Conservation (phyloP, 768 basidiomycete genomes). For the Mycena capillaripes region DNA sequence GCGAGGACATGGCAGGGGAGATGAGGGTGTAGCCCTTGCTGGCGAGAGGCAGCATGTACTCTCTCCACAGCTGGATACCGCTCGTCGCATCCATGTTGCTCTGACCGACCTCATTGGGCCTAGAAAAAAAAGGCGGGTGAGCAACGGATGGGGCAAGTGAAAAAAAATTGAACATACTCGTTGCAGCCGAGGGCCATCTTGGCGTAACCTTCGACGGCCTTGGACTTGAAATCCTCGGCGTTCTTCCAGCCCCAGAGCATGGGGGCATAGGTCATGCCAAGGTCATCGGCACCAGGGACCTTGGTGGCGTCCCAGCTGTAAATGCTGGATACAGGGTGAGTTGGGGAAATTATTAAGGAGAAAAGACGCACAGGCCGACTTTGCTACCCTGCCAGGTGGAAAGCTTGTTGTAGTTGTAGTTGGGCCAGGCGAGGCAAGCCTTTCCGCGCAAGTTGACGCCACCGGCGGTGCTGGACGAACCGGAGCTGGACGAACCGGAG, state of each 20-base stretch:
- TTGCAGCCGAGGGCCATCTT: slow-evolving; percentile 72
- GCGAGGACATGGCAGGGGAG: slow-evolving; percentile 78
- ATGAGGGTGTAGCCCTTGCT: slow-evolving; percentile 68
- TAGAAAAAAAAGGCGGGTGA: slow-evolving; percentile 45
- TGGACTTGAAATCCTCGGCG: slow-evolving; percentile 58
- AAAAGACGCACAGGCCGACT: slow-evolving; percentile 57
- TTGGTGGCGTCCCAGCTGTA: slow-evolving; percentile 78
- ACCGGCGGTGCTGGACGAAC: slow-evolving; percentile 18
- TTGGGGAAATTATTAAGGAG: background rate
- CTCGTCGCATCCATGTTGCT: slow-evolving; percentile 67
- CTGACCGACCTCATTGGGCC: slow-evolving; percentile 78
- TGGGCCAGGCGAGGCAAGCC: slow-evolving; percentile 77
- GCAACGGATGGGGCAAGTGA: background rate
- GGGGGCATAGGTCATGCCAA: slow-evolving; percentile 69
- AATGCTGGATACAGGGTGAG: slow-evolving; percentile 47
- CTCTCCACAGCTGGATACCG: slow-evolving; percentile 70
- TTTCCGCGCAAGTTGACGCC: slow-evolving; percentile 40
- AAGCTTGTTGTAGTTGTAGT: slow-evolving; percentile 64
- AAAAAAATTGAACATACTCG: slow-evolving; percentile 66
- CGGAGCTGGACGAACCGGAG: slow-evolving; percentile 29
- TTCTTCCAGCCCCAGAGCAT: slow-evolving; percentile 82
- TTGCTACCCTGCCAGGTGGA: slow-evolving; percentile 62
- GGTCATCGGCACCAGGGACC: slow-evolving; percentile 53
- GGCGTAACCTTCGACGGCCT: slow-evolving; percentile 67
- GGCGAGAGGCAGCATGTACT: slow-evolving; percentile 72